Percentiles rank a stretch among this genome's conserved stretches.
These are phyloP conservation scores for Pyrenophora tritici-repentis DNA, from an alignment of 2,329 filamentous ascomycete genomes.

Conservation along the genomic window DNA sequence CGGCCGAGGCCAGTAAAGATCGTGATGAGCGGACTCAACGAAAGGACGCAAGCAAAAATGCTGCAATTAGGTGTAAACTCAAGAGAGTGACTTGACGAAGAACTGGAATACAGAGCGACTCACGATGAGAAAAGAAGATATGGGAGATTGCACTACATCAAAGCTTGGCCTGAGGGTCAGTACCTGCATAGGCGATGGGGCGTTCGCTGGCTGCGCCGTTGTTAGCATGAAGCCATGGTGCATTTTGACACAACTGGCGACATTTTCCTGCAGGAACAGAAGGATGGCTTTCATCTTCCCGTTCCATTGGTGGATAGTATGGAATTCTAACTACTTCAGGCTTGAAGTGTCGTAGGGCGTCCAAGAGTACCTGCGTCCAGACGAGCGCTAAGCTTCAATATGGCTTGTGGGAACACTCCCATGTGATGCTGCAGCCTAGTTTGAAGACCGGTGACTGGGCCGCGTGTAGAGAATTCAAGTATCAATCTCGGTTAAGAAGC, in stretches of 20 bases:
- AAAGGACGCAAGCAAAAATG: conserved; percentile 61
- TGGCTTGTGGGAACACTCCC: conserved; percentile 21
- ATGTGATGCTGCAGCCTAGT: conserved; percentile 22
- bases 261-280: conserved; percentile 32
- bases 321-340: conserved; percentile 23
- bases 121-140: conserved; percentile 27
- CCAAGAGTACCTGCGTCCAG: conserved; percentile 20
- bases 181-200: conserved; percentile 35
- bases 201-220: conserved; percentile 21
- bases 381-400: conserved; percentile 26
- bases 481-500: conserved; percentile 34
- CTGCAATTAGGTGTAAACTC: conserved; percentile 40
- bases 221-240: conserved; percentile 32
- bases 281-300: conserved; percentile 1
- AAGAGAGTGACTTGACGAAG: conserved; percentile 36
- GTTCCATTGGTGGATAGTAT: conserved; percentile 22
- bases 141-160: conserved; percentile 36
- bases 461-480: conserved; percentile 20
- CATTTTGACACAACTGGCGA: conserved; percentile 25
- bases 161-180: conserved; percentile 24
- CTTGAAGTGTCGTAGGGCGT: conserved; percentile 12
- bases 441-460: conserved; percentile 29
- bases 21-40: conserved; percentile 51
- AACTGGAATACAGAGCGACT: conserved; percentile 28
- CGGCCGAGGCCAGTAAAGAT: conserved; percentile 48